Evolutionary conservation across 768 basidiomycete genomes (phyloP).

Genomic region (Artomyces pyxidatus): DNA sequence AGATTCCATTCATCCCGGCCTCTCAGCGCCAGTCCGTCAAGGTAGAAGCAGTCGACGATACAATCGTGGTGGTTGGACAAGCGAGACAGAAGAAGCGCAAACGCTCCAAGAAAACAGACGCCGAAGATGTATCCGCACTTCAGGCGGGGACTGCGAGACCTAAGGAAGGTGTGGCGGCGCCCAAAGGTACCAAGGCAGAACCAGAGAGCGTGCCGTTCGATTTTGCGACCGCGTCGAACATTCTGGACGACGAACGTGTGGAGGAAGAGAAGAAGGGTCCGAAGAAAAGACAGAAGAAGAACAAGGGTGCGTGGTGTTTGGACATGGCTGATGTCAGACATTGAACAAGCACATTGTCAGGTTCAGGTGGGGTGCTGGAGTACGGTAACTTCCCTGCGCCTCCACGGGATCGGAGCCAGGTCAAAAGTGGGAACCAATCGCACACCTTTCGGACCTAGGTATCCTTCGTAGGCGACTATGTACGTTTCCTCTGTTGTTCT

Average conservation of each 20-base stretch:
- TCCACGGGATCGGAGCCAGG: conserved; percentile 25
- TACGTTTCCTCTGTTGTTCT: no score
- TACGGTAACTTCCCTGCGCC: conserved; percentile 25
- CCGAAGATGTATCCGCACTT: conserved; percentile 11
- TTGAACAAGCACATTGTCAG: background rate
- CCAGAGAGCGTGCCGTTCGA: conserved; percentile 44
- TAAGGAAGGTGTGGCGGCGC: conserved; percentile 7
- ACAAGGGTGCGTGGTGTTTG: conserved; percentile 21
- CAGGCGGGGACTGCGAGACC: conserved; percentile 11
- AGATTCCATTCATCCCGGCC: conserved; percentile 74
- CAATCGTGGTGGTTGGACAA: conserved; percentile 68
- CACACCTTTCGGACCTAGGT: conserved; percentile 23
- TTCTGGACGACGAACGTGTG: conserved; percentile 47
- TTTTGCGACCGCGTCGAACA: conserved; percentile 60
- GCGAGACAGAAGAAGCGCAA: conserved; percentile 58
- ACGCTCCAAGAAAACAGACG: conserved; percentile 29
- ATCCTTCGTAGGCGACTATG: no score
- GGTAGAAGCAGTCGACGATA: conserved; percentile 39
- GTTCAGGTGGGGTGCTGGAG: conserved; percentile 11
- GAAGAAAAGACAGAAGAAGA: conserved; percentile 31
- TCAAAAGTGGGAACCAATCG: conserved; percentile 27
- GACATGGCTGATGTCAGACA: background rate
- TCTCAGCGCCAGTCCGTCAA: conserved; percentile 37
- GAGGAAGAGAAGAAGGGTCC: conserved; percentile 25
- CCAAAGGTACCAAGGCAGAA: conserved; percentile 18